Evolutionary conservation across 2,329 filamentous ascomycete genomes (phyloP).

Genomic region (Verticillium isaacii): DNA sequence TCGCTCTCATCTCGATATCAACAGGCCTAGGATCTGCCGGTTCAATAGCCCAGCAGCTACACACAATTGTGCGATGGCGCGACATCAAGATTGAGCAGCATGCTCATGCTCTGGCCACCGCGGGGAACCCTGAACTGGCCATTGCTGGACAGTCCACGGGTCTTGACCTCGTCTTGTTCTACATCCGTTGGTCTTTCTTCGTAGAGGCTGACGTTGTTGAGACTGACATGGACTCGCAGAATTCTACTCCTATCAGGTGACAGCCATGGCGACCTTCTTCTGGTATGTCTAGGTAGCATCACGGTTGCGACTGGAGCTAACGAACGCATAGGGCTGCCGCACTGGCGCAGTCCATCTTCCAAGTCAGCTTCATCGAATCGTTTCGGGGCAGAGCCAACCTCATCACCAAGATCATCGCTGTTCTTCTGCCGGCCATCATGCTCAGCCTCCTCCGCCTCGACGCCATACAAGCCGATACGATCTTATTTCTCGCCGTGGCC

Average conservation of each 20-base stretch:
- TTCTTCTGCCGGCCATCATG: background rate
- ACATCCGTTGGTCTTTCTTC: constrained; percentile 34
- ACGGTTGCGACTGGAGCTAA: background rate
- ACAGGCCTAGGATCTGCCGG: constrained; percentile 28
- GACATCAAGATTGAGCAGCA: constrained; percentile 34
- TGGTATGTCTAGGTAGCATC: constrained; percentile 27
- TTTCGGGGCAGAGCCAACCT: background rate
- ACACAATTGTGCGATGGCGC: constrained; percentile 33
- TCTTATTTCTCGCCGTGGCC: constrained; percentile 1
- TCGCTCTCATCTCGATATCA: constrained; percentile 32
- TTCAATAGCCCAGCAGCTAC: constrained; percentile 36
- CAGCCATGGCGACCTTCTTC: constrained; percentile 38
- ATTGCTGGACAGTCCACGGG: constrained; percentile 35
- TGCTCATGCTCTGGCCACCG: constrained; percentile 24
- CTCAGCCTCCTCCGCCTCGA: background rate
- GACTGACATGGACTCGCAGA: constrained; percentile 25
- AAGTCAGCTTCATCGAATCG: constrained; percentile 3
- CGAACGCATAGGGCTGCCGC: background rate
- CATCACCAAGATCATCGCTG: background rate
- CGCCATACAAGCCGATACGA: background rate
- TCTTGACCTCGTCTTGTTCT: constrained; percentile 38
- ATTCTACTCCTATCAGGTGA: constrained; percentile 46
- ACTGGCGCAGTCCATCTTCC: constrained; percentile 7
- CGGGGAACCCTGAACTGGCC: constrained; percentile 33
- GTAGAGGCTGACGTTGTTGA: background rate